phyloP scores from a whole-genome alignment of 2,329 filamentous ascomycete genomes.

The Arthrinium phaeospermum region DNA sequence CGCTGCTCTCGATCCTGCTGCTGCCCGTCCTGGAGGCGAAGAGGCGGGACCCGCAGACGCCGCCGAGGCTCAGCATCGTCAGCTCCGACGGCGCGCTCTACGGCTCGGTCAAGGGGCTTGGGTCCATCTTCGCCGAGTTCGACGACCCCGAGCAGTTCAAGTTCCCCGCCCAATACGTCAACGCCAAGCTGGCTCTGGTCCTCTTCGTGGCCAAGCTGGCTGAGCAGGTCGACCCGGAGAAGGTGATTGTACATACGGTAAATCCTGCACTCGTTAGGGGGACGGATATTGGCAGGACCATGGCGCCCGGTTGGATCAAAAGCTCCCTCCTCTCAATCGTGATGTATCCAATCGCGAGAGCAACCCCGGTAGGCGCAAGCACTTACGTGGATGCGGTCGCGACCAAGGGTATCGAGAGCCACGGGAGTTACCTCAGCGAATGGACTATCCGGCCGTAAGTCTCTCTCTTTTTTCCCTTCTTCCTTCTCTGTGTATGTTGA shows the following conservation, averaged over 20 bases:
- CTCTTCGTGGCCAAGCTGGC: constrained; percentile 8
- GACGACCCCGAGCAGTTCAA: constrained; percentile 38
- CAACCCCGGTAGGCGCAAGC: neutral
- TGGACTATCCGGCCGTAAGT: constrained; percentile 17
- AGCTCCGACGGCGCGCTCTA: constrained; percentile 11
- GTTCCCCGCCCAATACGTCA: neutral
- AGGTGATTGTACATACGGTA: constrained; percentile 10
- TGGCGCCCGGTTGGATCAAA: neutral
- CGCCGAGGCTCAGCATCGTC: constrained; percentile 21
- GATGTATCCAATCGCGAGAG: constrained; percentile 20
- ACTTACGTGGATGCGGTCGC: constrained; percentile 16
- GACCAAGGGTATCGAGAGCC: neutral
- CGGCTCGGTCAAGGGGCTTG: neutral
- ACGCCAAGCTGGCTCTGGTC: neutral
- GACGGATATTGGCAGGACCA: neutral
- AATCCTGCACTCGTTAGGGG: neutral
- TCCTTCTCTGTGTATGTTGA: neutral
- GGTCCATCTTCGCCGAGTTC: neutral
- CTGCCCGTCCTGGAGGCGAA: constrained; percentile 39
- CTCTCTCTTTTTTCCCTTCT: neutral
- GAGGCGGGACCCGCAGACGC: neutral
- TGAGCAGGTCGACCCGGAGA: neutral
- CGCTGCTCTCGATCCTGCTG: constrained; percentile 40
- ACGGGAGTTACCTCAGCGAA: constrained; percentile 15
- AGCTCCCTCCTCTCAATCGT: constrained; percentile 13